Base-by-base conservation (phyloP, 1,139 yeast species). In the Blastobotrys raffinosifermentans region DNA sequence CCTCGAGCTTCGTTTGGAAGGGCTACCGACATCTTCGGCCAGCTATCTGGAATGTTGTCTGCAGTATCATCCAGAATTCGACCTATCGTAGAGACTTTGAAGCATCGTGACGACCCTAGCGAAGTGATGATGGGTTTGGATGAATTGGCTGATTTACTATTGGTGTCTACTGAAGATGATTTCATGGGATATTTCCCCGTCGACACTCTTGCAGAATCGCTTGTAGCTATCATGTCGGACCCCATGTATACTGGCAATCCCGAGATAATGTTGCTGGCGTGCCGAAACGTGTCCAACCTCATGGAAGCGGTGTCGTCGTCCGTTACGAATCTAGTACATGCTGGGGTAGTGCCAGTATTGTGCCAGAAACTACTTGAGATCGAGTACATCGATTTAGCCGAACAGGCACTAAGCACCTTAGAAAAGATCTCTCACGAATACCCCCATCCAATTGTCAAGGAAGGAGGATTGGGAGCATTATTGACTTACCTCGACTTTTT, bases 331-430 rank as follows among this genome's bases (percentile, higher is more conserved):
- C 79, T 87, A 4, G 79, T 85, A 5, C 69, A 72, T 30, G 75
- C 75, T 19, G 79, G 82, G 32, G 83, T 82, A 1, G 73, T 87
- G 9, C 79, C 77, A 29, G 77, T 75, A 0, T 64, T 91, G 29
- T 77, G 84, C 48, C 66, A 69, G 9, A 83, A 83, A 50, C 61
- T 91, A 31, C 58, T 75, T 47, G 94, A 86, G 49, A 81, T 89
- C 14, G 77, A 78, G 41, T 87, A 76, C 56, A 89, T 91, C 38
- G 98, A 91, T 57, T 67, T 91, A 41, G 94, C 96, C 0, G 98
- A 91, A 57, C 96, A 89, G 58, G 89, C 91, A 0, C 63, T 91
- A 31, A 89, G 81, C 49, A 60, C 64, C 1, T 52, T 66, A 25
- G 61, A 61, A 39, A 56, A 58, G 23, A 54, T 67, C 3, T 63